These are phyloP conservation scores for Panicum virgatum DNA, from an alignment of 202 grass and related monocot genomes.

Conservation along the genomic window DNA sequence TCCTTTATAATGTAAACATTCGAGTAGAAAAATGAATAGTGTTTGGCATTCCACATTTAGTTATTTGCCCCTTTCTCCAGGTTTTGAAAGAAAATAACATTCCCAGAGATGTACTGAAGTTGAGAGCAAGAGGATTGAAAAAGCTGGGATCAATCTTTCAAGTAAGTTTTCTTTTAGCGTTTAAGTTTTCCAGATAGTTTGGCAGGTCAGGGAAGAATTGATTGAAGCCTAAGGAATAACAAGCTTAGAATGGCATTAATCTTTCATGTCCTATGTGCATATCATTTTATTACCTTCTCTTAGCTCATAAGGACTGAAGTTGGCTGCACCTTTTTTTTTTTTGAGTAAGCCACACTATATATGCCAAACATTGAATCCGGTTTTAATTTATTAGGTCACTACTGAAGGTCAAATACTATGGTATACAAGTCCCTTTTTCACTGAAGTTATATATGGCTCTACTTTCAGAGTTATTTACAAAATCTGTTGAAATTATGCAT, in stretches of 20 bases:
- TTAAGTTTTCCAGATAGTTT: not conserved
- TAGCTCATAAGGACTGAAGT: not conserved
- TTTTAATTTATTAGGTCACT: not conserved
- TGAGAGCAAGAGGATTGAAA: constrained; percentile 74
- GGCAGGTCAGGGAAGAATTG: not conserved
- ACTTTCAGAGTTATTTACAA: not conserved
- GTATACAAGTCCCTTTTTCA: not conserved
- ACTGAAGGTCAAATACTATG: not conserved
- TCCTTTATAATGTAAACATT: not conserved
- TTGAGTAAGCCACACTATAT: not conserved
- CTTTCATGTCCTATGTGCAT: not conserved
- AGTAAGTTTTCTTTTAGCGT: constrained; percentile 49
- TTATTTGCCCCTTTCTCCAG: constrained; percentile 38
- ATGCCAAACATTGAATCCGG: not conserved
- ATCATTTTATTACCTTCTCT: not conserved
- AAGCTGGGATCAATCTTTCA: constrained; percentile 92
- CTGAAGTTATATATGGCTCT: not conserved
- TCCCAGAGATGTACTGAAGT: constrained; percentile 68
- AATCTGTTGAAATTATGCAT: not conserved
- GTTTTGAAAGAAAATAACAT: constrained; percentile 76
- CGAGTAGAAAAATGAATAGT: not conserved
- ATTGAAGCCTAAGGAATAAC: not conserved
- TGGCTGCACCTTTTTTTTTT: not conserved
- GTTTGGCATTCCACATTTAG: not conserved
- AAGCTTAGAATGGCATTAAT: not conserved